Conservation (phyloP, 2,329 filamentous ascomycete species). For the Tolypocladium paradoxum region DNA sequence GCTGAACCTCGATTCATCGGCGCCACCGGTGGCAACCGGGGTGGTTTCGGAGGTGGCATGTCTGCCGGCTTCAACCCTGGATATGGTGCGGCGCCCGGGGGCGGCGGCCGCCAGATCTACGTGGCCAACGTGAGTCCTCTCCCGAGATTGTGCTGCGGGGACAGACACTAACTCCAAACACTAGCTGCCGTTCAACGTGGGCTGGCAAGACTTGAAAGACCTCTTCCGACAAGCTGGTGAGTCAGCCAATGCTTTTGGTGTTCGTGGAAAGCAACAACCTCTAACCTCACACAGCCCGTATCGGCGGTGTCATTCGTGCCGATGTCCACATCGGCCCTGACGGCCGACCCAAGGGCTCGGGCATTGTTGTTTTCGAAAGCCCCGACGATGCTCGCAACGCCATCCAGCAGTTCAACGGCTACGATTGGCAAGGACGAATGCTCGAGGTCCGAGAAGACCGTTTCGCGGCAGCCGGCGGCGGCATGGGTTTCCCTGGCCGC, state of each 20-base stretch:
- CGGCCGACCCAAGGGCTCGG: conserved; percentile 89
- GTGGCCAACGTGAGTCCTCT: conserved; percentile 86
- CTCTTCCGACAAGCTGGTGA: conserved; percentile 95
- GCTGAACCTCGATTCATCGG: conserved; percentile 93
- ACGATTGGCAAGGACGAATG: conserved; percentile 91
- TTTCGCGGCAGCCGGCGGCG: conserved; percentile 59
- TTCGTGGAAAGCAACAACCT: conserved; percentile 3
- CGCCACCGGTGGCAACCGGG: conserved; percentile 50
- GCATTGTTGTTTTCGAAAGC: conserved; percentile 93
- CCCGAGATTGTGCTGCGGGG: not conserved
- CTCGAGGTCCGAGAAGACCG: conserved; percentile 95
- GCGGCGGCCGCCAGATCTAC: conserved; percentile 78
- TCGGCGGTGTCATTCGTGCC: conserved; percentile 79
- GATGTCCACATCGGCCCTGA: conserved; percentile 90
- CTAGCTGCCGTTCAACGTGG: conserved; percentile 92
- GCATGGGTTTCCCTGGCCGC: conserved; percentile 43
- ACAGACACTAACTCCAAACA: conserved; percentile 6
- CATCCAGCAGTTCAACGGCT: conserved; percentile 96
- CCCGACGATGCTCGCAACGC: conserved; percentile 91
- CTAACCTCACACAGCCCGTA: conserved; percentile 29
- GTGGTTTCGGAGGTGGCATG: conserved; percentile 48
- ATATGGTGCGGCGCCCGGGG: conserved; percentile 34
- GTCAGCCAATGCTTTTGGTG: conserved; percentile 23
- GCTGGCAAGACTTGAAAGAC: conserved; percentile 98
- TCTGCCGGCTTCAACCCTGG: conserved; percentile 48